phyloP scores from a whole-genome alignment of 176 grass and related monocot genomes.

The Typha latifolia region DNA sequence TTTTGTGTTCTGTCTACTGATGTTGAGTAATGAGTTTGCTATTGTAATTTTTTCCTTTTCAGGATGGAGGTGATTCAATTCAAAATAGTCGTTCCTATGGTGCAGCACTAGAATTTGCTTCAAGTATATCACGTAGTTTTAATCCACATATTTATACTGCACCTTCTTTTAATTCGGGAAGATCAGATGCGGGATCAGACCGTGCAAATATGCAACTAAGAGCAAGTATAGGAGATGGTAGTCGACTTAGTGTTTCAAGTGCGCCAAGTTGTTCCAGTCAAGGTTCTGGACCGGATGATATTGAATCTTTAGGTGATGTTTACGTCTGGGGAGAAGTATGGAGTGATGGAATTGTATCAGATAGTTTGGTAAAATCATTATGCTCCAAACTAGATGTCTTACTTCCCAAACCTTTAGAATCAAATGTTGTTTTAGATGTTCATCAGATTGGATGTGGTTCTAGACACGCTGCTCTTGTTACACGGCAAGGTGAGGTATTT shows the following conservation, averaged over 20 bases:
- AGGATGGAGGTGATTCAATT: conserved; percentile 49
- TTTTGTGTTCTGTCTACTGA: background rate
- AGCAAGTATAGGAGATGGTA: conserved; percentile 59
- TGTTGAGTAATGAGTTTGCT: background rate
- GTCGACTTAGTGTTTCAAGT: conserved; percentile 81
- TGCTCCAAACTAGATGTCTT: conserved; percentile 60
- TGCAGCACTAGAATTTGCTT: conserved; percentile 43
- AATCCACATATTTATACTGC: conserved; percentile 24
- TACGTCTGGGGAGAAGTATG: conserved; percentile 98
- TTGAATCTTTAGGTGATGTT: conserved; percentile 89
- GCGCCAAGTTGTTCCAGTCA: conserved; percentile 65
- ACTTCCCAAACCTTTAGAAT: conserved; percentile 79
- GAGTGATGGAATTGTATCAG: conserved; percentile 43
- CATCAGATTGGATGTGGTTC: conserved; percentile 71
- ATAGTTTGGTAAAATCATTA: conserved; percentile 28
- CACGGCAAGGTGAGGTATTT: conserved; percentile 84
- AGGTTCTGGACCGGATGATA: conserved; percentile 74
- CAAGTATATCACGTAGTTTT: conserved; percentile 39
- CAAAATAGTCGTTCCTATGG: conserved; percentile 34
- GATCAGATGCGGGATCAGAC: conserved; percentile 66
- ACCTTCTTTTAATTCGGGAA: conserved; percentile 43
- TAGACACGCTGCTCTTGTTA: conserved; percentile 74
- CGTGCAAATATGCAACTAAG: conserved; percentile 78
- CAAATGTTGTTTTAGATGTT: conserved; percentile 90
- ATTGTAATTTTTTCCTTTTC: conserved; percentile 10